Evolutionary conservation across 208 protist species (phyloP), one percentile per base, ranked within the genome.

Genomic region (Sergeia podlipaevii): DNA sequence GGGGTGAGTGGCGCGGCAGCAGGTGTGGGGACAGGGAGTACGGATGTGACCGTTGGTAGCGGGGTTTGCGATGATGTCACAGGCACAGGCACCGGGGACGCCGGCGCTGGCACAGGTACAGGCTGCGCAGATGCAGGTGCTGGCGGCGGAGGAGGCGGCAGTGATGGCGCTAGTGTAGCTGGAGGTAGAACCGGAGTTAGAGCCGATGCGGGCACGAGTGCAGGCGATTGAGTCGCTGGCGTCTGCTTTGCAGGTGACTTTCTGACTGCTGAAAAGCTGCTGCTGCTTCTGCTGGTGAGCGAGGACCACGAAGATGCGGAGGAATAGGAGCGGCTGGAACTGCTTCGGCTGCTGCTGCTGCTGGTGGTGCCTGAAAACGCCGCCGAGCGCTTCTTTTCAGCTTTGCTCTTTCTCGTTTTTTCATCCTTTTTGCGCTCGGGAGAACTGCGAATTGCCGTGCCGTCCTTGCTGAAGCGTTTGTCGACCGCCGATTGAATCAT

Each of bases 401-500:
- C 42, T 28, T 2, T 49, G 27, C 38, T 65, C 41, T 27, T 27
- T 24, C 21, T 38, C 27, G 11, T 17, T 45, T 32, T 18, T 43
- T 10, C n/a, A n/a, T 20, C 34, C 11, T 39, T 20, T 5, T n/a
- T 18, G 4, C 7, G 4, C 11, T 36, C 28, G 4, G 48, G 15
- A 3, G 44, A n/a, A 11, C 4, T 10, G 6, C 23, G 34, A 0
- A 17, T 17, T 4, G 59, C 34, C 20, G 50, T 18, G 13, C 53
- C 58, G 24, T 65, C 48, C 7, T 39, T 52, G 33, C 57, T 62
- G 58, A 85, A 62, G 17, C 41, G 60, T 21, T 70, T 70, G 58
- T 91, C 80, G 34, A 95, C 74, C 13, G 76, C 69, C 1, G 79
- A 85, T 48, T 95, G 88, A 17, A 91, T 65, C 58, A 91, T 48